Percentiles rank a stretch among this genome's conserved stretches.
phyloP scores from a whole-genome alignment of 495 filamentous ascomycete species.

The Neurospora sp. region DNA sequence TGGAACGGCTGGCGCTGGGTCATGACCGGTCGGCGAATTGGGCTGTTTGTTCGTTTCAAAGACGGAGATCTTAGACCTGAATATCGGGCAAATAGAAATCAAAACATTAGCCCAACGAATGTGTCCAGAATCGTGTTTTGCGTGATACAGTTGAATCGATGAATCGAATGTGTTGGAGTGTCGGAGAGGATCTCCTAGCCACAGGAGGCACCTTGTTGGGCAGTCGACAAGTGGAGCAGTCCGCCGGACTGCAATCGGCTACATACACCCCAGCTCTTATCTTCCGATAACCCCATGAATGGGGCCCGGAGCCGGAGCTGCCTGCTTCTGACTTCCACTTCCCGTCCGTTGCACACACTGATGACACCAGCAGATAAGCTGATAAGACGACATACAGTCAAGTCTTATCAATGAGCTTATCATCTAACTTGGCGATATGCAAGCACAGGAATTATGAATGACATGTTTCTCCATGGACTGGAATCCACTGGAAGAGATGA shows the following conservation, averaged over 20 bases:
- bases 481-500: background rate
- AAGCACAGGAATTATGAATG: background rate
- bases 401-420: background rate
- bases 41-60: background rate
- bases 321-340: background rate
- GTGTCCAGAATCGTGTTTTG: background rate
- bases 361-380: background rate
- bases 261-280: background rate
- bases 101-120: background rate
- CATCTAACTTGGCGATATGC: background rate
- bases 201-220: background rate
- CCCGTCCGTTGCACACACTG: background rate
- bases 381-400: background rate
- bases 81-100: background rate
- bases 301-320: background rate
- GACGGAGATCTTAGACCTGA: background rate
- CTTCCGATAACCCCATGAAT: background rate
- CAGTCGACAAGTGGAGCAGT: background rate
- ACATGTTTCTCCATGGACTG: background rate
- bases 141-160: background rate
- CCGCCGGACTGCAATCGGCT: background rate
- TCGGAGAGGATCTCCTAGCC: background rate
- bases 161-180: background rate
- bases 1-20: background rate
- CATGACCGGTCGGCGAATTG: background rate